Conservation (phyloP, 2,329 filamentous ascomycete genomes). For the Hypoxylon sp. region DNA sequence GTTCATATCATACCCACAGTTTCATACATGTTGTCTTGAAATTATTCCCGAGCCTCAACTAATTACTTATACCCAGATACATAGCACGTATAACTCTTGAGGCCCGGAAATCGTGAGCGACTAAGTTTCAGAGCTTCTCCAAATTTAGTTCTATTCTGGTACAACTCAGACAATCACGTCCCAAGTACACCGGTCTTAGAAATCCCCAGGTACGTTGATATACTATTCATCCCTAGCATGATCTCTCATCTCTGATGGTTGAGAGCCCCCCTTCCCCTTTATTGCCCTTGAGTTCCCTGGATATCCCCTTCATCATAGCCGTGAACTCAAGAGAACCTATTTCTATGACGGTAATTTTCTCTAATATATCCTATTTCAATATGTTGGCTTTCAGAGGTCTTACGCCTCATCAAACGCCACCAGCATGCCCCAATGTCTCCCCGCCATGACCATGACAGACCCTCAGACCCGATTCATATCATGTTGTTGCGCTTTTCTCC, state of each 20-base stretch:
- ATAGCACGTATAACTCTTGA: constrained; percentile 7
- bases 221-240: background rate
- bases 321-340: background rate
- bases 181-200: background rate
- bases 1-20: background rate
- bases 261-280: background rate
- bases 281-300: background rate
- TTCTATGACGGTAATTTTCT: background rate
- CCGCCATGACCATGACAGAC: background rate
- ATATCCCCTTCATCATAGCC: background rate
- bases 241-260: background rate
- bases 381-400: background rate
- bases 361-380: background rate
- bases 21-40: background rate
- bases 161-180: background rate
- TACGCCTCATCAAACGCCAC: background rate
- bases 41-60: background rate
- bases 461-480: background rate
- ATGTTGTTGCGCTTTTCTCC: background rate
- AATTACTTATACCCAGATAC: background rate
- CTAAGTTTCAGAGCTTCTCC: background rate
- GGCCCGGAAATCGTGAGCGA: background rate
- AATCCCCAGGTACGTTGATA: background rate
- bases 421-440: background rate
- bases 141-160: background rate